These are phyloP conservation scores for Kwoniella mangroviensis DNA, from an alignment of 768 basidiomycete genomes.

Conservation along the genomic window DNA sequence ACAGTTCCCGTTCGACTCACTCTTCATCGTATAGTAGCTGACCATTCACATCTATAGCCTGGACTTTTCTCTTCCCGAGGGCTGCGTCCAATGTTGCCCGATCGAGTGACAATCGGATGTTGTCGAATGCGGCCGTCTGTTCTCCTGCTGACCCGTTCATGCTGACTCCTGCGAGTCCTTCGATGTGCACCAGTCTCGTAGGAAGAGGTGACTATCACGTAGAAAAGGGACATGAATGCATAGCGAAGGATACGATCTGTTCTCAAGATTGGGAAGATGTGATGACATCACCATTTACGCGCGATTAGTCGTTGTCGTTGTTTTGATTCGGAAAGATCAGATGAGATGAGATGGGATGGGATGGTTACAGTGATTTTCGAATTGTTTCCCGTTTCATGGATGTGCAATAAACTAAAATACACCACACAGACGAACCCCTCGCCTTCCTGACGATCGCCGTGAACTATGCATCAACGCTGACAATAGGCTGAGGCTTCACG, in stretches of 20 bases:
- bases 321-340: too few species aligned
- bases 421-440: neutral
- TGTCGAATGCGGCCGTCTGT: neutral
- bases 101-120: constrained; percentile 25
- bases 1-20: constrained; percentile 21
- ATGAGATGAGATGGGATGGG: neutral
- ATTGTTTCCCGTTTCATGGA: neutral
- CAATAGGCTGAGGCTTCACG: constrained; percentile 8
- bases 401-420: neutral
- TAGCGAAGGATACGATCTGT: neutral
- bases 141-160: constrained; percentile 6
- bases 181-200: neutral
- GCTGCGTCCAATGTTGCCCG: constrained; percentile 27
- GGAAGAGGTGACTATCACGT: neutral
- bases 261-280: too few species aligned
- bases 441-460: neutral
- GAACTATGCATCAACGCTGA: neutral
- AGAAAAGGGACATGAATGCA: neutral
- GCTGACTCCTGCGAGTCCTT: neutral
- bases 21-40: constrained; percentile 26
- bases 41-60: constrained; percentile 36
- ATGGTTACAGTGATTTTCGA: neutral
- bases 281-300: neutral
- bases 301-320: too few species aligned
- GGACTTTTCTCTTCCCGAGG: constrained; percentile 19